A percentile compares a stretch with the other conserved stretches of the same genome.
These are phyloP conservation scores for Serendipita sp. DNA, from an alignment of 768 basidiomycete species.

Conservation along the genomic window DNA sequence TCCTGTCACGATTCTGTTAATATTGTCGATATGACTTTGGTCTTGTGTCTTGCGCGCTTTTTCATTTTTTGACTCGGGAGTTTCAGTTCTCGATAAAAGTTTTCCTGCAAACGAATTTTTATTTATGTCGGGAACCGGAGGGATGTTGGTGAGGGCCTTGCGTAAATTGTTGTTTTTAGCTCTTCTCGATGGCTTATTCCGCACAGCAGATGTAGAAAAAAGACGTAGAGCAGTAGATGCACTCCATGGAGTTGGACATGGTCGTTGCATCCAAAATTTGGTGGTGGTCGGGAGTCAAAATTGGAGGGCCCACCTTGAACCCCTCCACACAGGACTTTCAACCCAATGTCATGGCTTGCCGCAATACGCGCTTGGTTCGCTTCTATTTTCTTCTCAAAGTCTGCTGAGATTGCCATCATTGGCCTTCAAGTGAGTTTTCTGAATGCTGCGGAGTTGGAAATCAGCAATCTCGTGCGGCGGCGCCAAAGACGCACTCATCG, in stretches of 20 bases:
- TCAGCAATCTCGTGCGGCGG: not conserved
- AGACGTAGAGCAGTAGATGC: not conserved
- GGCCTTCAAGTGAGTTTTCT: constrained; percentile 55
- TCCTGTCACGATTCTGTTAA: not conserved
- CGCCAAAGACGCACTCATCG: constrained; percentile 3
- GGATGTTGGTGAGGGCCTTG: not conserved
- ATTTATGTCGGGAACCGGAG: not conserved
- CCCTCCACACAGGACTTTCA: not conserved
- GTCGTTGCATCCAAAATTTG: not conserved
- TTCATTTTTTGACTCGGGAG: too few species aligned
- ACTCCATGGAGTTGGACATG: not conserved
- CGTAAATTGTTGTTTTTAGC: not conserved
- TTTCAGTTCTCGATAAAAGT: not conserved
- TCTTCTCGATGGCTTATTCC: not conserved
- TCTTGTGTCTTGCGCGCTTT: not conserved
- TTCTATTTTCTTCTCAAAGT: constrained; percentile 69
- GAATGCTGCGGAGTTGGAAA: not conserved
- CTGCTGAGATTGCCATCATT: constrained; percentile 81
- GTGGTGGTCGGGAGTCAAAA: not conserved
- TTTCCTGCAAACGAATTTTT: not conserved
- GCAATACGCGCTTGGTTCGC: constrained; percentile 29
- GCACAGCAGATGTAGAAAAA: not conserved
- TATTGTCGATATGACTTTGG: not conserved
- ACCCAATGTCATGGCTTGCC: not conserved
- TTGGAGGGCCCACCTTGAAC: not conserved